Percentiles rank a stretch among this genome's conserved stretches.
Evolutionary conservation across 176 grass and related monocot genomes (phyloP).

Genomic region (Thalia dealbata): DNA sequence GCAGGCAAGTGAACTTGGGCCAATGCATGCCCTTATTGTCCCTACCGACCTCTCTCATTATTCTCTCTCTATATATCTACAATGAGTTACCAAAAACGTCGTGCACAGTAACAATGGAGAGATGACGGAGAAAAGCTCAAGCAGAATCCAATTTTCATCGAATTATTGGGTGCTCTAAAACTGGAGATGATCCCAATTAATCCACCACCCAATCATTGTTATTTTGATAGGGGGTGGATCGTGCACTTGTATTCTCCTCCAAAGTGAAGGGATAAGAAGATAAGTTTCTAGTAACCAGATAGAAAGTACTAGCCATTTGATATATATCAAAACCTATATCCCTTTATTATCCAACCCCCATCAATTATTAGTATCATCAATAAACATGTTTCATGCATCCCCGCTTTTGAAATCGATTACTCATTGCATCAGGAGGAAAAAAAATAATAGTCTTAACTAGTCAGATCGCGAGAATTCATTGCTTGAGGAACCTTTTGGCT

Average conservation of each 20-base stretch:
- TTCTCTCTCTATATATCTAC: background rate
- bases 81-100: background rate
- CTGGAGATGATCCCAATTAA: background rate
- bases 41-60: no score
- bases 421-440: no score
- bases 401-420: no score
- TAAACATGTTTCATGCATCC: no score
- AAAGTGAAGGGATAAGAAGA: background rate
- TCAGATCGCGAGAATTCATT: no score
- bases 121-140: background rate
- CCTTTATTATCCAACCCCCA: background rate
- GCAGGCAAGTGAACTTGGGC: no score
- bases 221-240: background rate
- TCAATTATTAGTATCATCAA: background rate
- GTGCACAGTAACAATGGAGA: background rate
- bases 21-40: no score
- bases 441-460: no score
- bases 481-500: no score
- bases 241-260: background rate
- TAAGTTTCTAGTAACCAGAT: background rate
- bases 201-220: background rate
- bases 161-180: background rate
- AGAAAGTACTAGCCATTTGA: background rate
- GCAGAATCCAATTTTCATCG: background rate
- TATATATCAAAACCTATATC: background rate